Base-by-base conservation (phyloP, 2,329 filamentous ascomycete genomes). In the Berkeleyomyces rouxiae region DNA sequence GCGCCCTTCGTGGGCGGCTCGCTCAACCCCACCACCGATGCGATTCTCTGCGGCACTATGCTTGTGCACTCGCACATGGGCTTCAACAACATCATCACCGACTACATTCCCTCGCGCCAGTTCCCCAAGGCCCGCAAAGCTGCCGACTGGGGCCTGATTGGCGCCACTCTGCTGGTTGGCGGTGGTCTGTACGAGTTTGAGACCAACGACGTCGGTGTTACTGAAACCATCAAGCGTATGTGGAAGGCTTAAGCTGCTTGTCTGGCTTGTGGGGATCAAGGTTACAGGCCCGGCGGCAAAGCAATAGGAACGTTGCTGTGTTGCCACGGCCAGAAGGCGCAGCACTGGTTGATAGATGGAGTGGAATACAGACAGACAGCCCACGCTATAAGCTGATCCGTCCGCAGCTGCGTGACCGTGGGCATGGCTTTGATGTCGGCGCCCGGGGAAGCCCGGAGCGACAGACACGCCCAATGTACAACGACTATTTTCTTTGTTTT, bases 171-270 rank as follows among this genome's bases (percentile, higher is more conserved):
- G 64, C 77, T 89, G 61, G 88, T 91, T 66, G 90, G 88, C 59
- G 80, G 96, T 67, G 91, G 91, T 64, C 80, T 97, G 70, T 99
- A 99, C 77, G 92, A 97, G 75, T 97, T 97, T 70, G 93, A 99
- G 84, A 99, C 93, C 40, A 97, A 96, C 72, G 93, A 99, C 69
- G 90, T 99, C 61, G 93, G 93, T 67, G 74, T 99, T 65, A 96
- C 90, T 7, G 92, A 95, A 80, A 86, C 85, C 40, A 80, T 96
- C 68, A 90, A 87, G 81, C 83, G 87, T 72, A 78, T 97, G 66
- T 99, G 93, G 93, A 88, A 81, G 70, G 92, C 93, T 70, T 89
- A 77, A 70, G 65, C 4, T 42, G 37, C 3, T 9, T 7, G 13
- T 55, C 39, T 7, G 6, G 51, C 11, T 37, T 11, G 11, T 23